phyloP scores from a whole-genome alignment of 2,329 filamentous ascomycete genomes.

The Colletotrichum abscissum region DNA sequence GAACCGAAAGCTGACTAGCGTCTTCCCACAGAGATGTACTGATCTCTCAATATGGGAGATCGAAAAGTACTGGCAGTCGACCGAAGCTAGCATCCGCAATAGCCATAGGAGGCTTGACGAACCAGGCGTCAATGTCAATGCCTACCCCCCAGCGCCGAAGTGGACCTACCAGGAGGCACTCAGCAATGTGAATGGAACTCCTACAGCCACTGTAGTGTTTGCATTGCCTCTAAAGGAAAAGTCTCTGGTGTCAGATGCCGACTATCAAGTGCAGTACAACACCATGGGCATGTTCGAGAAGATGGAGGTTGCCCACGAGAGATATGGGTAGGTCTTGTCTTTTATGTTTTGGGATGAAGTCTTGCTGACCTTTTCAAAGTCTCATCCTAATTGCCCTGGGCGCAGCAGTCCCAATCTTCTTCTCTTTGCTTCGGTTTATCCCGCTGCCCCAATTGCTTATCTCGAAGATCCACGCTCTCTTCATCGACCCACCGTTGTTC shows the following conservation, averaged over 20 bases:
- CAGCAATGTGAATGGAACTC: neutral
- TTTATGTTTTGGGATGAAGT: neutral
- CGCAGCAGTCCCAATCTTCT: conserved; percentile 41
- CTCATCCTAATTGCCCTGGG: conserved; percentile 40
- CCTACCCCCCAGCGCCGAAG: neutral
- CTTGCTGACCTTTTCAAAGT: neutral
- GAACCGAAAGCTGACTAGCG: neutral
- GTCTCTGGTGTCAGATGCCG: conserved; percentile 40
- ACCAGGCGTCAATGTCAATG: neutral
- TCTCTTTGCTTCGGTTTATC: conserved; percentile 44
- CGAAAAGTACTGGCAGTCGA: conserved; percentile 37
- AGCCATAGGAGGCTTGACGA: conserved; percentile 1
- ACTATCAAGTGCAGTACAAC: conserved; percentile 57
- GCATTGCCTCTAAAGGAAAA: conserved; percentile 43
- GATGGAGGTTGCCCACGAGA: conserved; percentile 49
- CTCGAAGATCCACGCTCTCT: neutral
- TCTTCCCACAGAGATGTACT: conserved; percentile 43
- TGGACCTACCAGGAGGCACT: conserved; percentile 9
- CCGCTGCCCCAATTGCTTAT: conserved; percentile 22
- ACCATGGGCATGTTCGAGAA: conserved; percentile 63
- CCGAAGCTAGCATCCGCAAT: neutral
- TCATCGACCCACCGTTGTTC: conserved; percentile 3
- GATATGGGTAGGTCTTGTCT: conserved; percentile 9
- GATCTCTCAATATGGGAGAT: conserved; percentile 43
- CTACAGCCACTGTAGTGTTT: neutral